Percentiles rank a stretch among this genome's conserved stretches.
Conservation (phyloP, 192 early-diverging fungal species). For the Phlyctochytrium bullatum region DNA sequence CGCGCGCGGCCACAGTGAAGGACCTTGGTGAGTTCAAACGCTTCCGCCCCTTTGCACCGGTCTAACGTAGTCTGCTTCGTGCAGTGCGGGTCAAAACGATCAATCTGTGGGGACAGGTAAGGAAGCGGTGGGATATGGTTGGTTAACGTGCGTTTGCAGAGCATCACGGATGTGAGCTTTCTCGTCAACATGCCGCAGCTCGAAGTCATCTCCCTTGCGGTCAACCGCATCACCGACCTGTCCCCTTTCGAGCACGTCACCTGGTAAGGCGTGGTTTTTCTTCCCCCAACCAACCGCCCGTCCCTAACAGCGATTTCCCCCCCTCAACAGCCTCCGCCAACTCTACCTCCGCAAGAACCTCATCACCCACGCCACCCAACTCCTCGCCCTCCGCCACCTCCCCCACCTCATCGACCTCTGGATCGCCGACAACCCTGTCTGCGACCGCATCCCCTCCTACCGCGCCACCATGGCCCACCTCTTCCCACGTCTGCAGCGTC, state of each 20-base stretch:
- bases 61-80: background rate
- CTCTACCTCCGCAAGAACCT: slow-evolving; percentile 44
- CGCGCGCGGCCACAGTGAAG: slow-evolving; percentile 5
- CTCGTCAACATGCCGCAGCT: slow-evolving; percentile 24
- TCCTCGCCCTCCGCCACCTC: slow-evolving; percentile 28
- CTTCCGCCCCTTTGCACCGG: background rate
- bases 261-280: too few relatives aligned
- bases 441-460: slow-evolving; percentile 26
- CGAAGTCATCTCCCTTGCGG: slow-evolving; percentile 43
- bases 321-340: slow-evolving; percentile 16
- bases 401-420: slow-evolving; percentile 31
- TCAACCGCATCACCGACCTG: slow-evolving; percentile 29
- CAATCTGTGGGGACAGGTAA: slow-evolving; percentile 45
- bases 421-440: slow-evolving; percentile 43
- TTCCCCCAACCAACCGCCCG: too few relatives aligned
- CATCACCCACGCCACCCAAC: slow-evolving; percentile 30
- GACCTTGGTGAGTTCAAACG: slow-evolving; percentile 14
- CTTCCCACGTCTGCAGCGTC: slow-evolving; percentile 26
- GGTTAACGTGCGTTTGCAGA: slow-evolving; percentile 10
- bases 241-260: background rate
- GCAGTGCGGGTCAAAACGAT: slow-evolving; percentile 30
- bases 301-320: background rate
- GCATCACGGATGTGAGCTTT: slow-evolving; percentile 38
- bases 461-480: slow-evolving; percentile 21
- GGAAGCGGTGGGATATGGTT: background rate